Conservation (phyloP, 2,329 filamentous ascomycete species). For the Trichophaea hybrida region DNA sequence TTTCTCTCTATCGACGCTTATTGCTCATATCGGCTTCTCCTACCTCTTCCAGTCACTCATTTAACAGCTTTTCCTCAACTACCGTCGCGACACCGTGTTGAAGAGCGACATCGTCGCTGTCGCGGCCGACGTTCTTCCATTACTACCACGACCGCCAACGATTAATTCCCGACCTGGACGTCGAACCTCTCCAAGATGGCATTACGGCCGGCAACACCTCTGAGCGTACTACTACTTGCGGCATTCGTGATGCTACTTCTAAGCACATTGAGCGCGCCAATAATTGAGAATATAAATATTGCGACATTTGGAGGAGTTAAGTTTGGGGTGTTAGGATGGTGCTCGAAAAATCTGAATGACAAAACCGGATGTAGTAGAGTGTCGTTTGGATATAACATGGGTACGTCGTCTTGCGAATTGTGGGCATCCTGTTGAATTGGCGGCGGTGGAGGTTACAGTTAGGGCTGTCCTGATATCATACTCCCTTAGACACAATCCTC, state of each 20-base stretch:
- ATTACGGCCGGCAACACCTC: slow-evolving; percentile 81
- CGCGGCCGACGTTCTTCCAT: background rate
- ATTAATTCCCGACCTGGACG: background rate
- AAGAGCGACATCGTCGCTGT: background rate
- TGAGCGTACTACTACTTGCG: slow-evolving; percentile 68
- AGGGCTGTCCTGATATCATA: slow-evolving; percentile 2
- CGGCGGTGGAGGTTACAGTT: background rate
- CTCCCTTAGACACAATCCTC: background rate
- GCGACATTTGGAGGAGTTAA: slow-evolving; percentile 60
- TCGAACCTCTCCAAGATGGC: slow-evolving; percentile 42
- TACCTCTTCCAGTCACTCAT: background rate
- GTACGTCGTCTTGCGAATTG: slow-evolving; percentile 40
- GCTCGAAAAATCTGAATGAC: slow-evolving; percentile 32
- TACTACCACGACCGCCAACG: background rate
- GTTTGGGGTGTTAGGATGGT: slow-evolving; percentile 91
- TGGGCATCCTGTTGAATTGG: no score
- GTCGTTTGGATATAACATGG: slow-evolving; percentile 70
- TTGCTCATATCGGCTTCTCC: background rate
- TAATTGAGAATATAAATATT: slow-evolving; percentile 72
- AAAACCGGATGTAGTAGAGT: slow-evolving; percentile 48
- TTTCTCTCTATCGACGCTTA: background rate
- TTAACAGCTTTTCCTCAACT: background rate
- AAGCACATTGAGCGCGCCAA: slow-evolving; percentile 77
- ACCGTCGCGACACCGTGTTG: background rate
- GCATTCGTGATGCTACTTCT: slow-evolving; percentile 77